Percentiles rank a stretch among this genome's conserved stretches.
Evolutionary conservation across 2,329 filamentous ascomycete genomes (phyloP).

Genomic region (Diaporthe vexans): DNA sequence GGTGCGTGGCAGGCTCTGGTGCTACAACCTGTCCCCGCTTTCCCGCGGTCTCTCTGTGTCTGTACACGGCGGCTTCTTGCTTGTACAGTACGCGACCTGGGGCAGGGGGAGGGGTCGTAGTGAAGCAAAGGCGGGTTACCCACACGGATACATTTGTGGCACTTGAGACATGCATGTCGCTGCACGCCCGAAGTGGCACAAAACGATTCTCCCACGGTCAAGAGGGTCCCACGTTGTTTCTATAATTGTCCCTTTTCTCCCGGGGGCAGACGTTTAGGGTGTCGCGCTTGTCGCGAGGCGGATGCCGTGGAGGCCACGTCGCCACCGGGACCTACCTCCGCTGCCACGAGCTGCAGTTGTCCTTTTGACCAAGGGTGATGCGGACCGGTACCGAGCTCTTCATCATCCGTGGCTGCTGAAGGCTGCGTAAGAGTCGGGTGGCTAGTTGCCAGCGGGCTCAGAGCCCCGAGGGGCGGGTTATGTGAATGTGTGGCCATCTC

Average conservation of each 20-base stretch:
- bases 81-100: not conserved
- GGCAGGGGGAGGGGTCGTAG: not conserved
- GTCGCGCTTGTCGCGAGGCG: not conserved
- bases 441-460: not conserved
- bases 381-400: not conserved
- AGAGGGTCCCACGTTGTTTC: not conserved
- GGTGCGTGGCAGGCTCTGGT: not conserved
- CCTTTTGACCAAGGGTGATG: not conserved
- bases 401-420: not conserved
- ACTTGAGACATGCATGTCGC: not conserved
- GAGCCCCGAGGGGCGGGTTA: not conserved
- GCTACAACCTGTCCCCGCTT: not conserved
- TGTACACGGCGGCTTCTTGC: not conserved
- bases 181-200: conserved; percentile 15
- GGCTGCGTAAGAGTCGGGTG: not conserved
- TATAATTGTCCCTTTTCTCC: not conserved
- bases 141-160: not conserved
- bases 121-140: not conserved
- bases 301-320: not conserved
- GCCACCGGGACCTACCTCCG: too few relatives aligned
- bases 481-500: not conserved
- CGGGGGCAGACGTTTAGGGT: too few relatives aligned
- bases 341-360: not conserved
- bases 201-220: not conserved
- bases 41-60: not conserved